These are phyloP conservation scores for Aspergillus fischeri DNA, from an alignment of 2,329 filamentous ascomycete species.

Conservation along the genomic window DNA sequence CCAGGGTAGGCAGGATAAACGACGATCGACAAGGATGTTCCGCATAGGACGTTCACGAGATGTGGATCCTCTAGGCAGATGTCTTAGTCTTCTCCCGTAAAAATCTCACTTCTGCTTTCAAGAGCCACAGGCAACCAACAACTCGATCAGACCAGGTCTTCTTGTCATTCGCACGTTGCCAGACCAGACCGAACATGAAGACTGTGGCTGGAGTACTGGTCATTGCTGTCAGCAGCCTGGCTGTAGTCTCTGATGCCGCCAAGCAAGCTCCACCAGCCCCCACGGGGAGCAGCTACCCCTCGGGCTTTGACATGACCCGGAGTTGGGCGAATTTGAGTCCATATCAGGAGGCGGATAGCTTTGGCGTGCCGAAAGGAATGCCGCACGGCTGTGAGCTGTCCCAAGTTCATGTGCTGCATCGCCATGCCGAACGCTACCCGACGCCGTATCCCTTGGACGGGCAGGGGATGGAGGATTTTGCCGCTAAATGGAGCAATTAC, in stretches of 20 bases:
- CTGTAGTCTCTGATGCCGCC: not conserved
- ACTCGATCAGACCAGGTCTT: too few relatives aligned
- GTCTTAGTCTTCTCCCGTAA: too few relatives aligned
- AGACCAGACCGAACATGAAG: not conserved
- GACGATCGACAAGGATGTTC: too few relatives aligned
- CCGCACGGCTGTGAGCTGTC: conserved; percentile 55
- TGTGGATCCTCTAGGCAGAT: too few relatives aligned
- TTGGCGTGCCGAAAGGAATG: conserved; percentile 38
- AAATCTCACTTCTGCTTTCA: too few relatives aligned
- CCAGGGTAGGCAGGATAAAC: too few relatives aligned
- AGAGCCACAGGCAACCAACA: too few relatives aligned
- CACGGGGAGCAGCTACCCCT: conserved; percentile 21
- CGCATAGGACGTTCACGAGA: too few relatives aligned
- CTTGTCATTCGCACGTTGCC: too few relatives aligned
- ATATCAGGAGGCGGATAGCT: conserved; percentile 23
- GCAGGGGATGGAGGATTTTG: conserved; percentile 47
- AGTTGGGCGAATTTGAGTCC: conserved; percentile 31
- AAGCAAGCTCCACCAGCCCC: conserved; percentile 10
- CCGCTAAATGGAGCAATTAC: conserved; percentile 46
- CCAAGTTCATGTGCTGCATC: conserved; percentile 52
- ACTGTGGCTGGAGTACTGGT: not conserved
- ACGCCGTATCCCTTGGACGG: conserved; percentile 47
- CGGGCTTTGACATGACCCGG: conserved; percentile 29
- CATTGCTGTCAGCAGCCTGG: not conserved
- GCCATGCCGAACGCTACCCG: conserved; percentile 53